Evolutionary conservation across 257 asterid genomes (phyloP).

Genomic region (Verbena officinalis): DNA sequence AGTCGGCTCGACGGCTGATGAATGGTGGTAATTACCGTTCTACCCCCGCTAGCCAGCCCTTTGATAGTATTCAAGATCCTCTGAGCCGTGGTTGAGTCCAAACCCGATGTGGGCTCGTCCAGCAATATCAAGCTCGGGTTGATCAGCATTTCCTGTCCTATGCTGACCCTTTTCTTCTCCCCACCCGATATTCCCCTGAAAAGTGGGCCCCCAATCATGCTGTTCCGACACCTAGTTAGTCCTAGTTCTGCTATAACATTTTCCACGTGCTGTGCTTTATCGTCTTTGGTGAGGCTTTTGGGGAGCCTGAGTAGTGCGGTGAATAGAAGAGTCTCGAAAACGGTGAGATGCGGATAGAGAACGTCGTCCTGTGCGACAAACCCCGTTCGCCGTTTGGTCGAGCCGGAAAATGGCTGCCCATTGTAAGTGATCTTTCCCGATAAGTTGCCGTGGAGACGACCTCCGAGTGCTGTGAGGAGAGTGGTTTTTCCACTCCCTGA

Average conservation of each 20-base stretch:
- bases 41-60: conserved; percentile 79
- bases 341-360: conserved; percentile 83
- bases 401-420: conserved; percentile 76
- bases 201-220: conserved; percentile 87
- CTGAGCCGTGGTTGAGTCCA: conserved; percentile 92
- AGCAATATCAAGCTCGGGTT: conserved; percentile 80
- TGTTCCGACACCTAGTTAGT: conserved; percentile 58
- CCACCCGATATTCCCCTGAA: conserved; percentile 94
- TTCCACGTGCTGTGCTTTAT: conserved; percentile 72
- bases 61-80: conserved; percentile 72
- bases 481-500: conserved; percentile 98
- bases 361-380: conserved; percentile 93
- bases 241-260: conserved; percentile 73
- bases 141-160: conserved; percentile 96
- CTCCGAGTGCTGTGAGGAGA: conserved; percentile 92
- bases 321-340: conserved; percentile 76
- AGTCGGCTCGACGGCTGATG: conserved; percentile 97
- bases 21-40: conserved; percentile 88
- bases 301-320: conserved; percentile 87
- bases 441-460: conserved; percentile 78
- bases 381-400: conserved; percentile 78
- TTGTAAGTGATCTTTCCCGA: conserved; percentile 89
- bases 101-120: conserved; percentile 97
- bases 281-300: conserved; percentile 51
- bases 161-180: conserved; percentile 94